These are phyloP conservation scores for Hypoxylon sp. DNA, from an alignment of 2,329 filamentous ascomycete genomes.

Conservation along the genomic window DNA sequence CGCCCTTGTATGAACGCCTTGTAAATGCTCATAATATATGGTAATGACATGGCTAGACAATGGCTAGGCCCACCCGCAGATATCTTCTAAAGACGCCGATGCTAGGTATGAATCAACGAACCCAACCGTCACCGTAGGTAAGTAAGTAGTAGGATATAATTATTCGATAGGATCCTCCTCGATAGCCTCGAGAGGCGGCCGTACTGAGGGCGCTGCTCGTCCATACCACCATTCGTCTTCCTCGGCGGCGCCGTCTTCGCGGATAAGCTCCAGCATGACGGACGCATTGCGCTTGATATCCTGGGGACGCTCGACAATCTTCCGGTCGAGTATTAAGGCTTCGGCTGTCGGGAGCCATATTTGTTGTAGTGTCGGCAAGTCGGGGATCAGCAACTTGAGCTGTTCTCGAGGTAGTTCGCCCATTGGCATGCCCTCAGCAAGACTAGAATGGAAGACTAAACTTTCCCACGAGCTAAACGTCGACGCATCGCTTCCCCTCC, in stretches of 20 bases:
- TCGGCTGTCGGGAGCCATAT: conserved; percentile 75
- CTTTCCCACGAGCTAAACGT: conserved; percentile 50
- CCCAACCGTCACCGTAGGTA: conserved; percentile 5
- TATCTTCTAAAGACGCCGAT: conserved; percentile 43
- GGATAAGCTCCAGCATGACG: conserved; percentile 73
- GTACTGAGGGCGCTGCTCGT: conserved; percentile 64
- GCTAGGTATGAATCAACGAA: conserved; percentile 39
- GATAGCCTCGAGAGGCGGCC: conserved; percentile 63
- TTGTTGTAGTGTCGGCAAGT: conserved; percentile 69
- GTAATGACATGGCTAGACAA: conserved; percentile 31
- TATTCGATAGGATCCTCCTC: conserved; percentile 64
- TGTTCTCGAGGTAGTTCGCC: conserved; percentile 64
- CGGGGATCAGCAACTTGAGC: conserved; percentile 63
- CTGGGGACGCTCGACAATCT: conserved; percentile 67
- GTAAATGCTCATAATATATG: conserved; percentile 48
- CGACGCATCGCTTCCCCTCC: conserved; percentile 49
- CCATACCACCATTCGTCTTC: conserved; percentile 75
- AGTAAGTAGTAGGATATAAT: conserved; percentile 26
- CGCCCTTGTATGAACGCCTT: conserved; percentile 45
- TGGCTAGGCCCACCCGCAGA: conserved; percentile 27
- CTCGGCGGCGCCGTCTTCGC: conserved; percentile 69
- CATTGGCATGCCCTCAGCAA: conserved; percentile 74
- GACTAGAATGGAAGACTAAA: conserved; percentile 69
- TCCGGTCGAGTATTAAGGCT: conserved; percentile 69
- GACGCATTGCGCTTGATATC: conserved; percentile 74